Evolutionary conservation across 352 stramenopile genomes (phyloP), one percentile per base, ranked within the genome.

Genomic region (Pythium angustatum): DNA sequence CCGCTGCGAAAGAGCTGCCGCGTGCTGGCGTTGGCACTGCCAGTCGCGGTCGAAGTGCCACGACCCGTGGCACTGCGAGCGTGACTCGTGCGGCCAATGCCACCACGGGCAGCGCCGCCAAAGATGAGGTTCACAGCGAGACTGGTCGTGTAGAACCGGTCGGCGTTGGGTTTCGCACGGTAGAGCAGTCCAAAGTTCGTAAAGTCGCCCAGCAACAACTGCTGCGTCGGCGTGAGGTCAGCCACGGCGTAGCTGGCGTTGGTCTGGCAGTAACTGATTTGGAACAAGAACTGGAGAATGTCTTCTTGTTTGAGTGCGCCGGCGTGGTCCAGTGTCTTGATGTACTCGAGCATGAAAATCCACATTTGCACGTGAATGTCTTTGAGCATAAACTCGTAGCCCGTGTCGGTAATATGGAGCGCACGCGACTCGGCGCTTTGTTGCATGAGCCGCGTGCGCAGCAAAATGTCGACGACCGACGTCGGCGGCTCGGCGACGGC

Each of bases 331-430:
- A 94, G 77, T 53, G 85, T 92, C 38, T 85, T 85, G 58, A 96
- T 96, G 62, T 94, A 94, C 69, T 95, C 85, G 43, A 94, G 70
- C 75, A 96, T 90, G 55, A 96, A 95, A 64, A 94, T 95, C 88
- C 88, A 96, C 76, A 93, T 94, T 64, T 96, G 89, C 59, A 94
- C 79, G 78, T 96, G 89, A 47, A 96, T 93, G 44, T 96, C 87
- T 66, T 96, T 95, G 56, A 96, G 76, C 89, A 96, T 94, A 64
- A 96, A 96, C 73, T 96, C 87, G 74, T 96, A 96, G 47, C 88
- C 88, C 44, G 84, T 92, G 71, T 95, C 83, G 36, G 88, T 94
- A 60, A 95, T 94, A 68, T 93, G 85, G 36, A 95, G 77, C 47
- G 87, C 69, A 56, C 77, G 77, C 21, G 78, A 78, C 54, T 91